Conservation (phyloP, 257 asterid species). For the Linderniella brevidens region DNA sequence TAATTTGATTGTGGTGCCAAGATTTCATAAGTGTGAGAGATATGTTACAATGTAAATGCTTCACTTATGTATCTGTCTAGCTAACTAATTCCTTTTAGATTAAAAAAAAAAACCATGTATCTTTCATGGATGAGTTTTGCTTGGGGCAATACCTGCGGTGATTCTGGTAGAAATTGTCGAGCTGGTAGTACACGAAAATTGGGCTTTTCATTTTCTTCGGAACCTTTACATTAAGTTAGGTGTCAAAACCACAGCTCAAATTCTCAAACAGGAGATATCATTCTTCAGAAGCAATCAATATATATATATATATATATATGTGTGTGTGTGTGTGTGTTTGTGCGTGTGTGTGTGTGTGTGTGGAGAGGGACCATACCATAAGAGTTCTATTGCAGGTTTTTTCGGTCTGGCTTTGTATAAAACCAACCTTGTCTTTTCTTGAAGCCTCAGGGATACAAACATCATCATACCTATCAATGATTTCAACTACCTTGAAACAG, state of each 20-base stretch:
- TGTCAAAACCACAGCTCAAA: background rate
- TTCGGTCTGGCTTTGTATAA: constrained; percentile 23
- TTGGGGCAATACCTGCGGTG: constrained; percentile 50
- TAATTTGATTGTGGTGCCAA: constrained; percentile 5
- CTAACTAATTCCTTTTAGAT: no score
- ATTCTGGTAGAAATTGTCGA: constrained; percentile 53
- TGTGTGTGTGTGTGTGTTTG: background rate
- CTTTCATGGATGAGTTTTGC: background rate
- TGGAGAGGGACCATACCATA: constrained; percentile 20
- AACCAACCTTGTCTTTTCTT: constrained; percentile 29
- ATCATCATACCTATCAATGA: constrained; percentile 35
- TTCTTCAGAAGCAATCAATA: background rate
- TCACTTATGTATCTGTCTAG: no score
- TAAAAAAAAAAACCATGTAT: no score
- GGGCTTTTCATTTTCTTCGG: constrained; percentile 34
- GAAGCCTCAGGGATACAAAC: constrained; percentile 25
- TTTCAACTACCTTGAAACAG: constrained; percentile 36
- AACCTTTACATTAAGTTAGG: constrained; percentile 22
- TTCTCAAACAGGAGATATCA: background rate
- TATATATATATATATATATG: background rate
- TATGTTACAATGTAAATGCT: background rate
- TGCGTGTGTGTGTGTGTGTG: no score
- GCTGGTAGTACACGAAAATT: constrained; percentile 51
- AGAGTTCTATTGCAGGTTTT: constrained; percentile 36
- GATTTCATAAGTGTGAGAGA: background rate